A percentile compares a stretch with the other conserved stretches of the same genome.
phyloP scores from a whole-genome alignment of 169 alveolate species.

The Plasmodium cynomolgi region DNA sequence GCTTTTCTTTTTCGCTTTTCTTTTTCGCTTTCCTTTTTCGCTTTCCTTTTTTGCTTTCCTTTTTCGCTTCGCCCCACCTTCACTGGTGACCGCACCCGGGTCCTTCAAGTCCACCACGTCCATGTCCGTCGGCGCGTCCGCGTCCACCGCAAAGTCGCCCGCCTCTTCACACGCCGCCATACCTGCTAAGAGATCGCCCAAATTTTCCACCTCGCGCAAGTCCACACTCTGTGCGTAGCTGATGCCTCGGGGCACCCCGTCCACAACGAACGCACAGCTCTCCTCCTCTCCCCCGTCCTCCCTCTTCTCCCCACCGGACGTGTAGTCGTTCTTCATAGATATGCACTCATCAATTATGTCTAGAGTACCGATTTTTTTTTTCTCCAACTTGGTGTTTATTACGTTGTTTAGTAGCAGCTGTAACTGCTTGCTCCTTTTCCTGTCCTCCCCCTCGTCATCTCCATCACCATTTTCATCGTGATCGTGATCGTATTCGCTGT shows the following conservation, averaged over 20 bases:
- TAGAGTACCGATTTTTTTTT: slow-evolving; percentile 22
- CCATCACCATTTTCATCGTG: background rate
- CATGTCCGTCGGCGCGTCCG: background rate
- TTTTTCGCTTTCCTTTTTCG: background rate
- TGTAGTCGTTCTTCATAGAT: slow-evolving; percentile 40
- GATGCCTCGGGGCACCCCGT: background rate
- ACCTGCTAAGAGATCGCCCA: background rate
- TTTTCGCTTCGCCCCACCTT: background rate
- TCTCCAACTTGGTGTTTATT: slow-evolving; percentile 41
- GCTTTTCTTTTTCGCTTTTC: background rate
- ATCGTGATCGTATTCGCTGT: background rate
- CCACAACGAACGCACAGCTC: background rate
- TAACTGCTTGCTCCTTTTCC: slow-evolving; percentile 3
- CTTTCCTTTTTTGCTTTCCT: background rate
- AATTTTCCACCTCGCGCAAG: background rate
- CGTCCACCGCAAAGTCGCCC: background rate
- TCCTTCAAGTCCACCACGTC: background rate
- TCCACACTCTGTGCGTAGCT: background rate
- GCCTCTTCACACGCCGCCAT: background rate
- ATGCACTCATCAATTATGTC: slow-evolving; percentile 67
- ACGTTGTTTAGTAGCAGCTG: slow-evolving; percentile 5
- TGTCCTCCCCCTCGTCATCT: background rate
- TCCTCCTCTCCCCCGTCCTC: background rate
- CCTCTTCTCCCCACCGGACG: background rate
- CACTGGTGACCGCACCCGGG: background rate